These are phyloP conservation scores for Fusarium falciforme DNA, from an alignment of 2,329 filamentous ascomycete genomes.

Conservation along the genomic window DNA sequence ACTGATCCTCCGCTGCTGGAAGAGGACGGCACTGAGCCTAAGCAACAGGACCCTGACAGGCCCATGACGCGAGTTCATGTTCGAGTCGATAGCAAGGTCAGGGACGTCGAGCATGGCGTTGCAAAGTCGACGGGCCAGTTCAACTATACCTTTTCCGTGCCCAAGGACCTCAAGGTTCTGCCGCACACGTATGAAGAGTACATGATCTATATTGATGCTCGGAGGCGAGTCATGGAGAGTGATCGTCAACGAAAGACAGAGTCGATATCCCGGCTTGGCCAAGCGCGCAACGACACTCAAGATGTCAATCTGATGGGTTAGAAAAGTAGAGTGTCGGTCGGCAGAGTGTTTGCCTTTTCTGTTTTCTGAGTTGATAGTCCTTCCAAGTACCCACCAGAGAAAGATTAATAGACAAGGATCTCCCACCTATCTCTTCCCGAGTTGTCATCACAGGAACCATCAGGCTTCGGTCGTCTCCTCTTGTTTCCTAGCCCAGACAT, in stretches of 20 bases:
- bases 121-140: conserved; percentile 46
- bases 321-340: not conserved
- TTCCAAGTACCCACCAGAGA: not conserved
- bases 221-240: conserved; percentile 40
- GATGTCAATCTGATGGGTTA: conserved; percentile 35
- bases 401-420: not conserved
- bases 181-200: conserved; percentile 47
- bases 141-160: conserved; percentile 47
- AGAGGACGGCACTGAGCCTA: conserved; percentile 43
- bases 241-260: conserved; percentile 37
- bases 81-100: conserved; percentile 46
- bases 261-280: not conserved
- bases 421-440: not conserved
- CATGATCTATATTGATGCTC: conserved; percentile 47
- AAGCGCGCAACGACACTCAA: conserved; percentile 10
- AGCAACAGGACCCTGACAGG: conserved; percentile 30
- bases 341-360: not conserved
- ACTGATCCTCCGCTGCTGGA: conserved; percentile 46
- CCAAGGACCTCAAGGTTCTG: conserved; percentile 43
- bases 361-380: not conserved
- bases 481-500: conserved; percentile 18
- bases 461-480: not conserved
- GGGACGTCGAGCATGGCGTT: conserved; percentile 46
- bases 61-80: conserved; percentile 46
- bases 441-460: not conserved